Base-by-base conservation (phyloP, 106 monocot species). In the Platanthera guangdongensis region DNA sequence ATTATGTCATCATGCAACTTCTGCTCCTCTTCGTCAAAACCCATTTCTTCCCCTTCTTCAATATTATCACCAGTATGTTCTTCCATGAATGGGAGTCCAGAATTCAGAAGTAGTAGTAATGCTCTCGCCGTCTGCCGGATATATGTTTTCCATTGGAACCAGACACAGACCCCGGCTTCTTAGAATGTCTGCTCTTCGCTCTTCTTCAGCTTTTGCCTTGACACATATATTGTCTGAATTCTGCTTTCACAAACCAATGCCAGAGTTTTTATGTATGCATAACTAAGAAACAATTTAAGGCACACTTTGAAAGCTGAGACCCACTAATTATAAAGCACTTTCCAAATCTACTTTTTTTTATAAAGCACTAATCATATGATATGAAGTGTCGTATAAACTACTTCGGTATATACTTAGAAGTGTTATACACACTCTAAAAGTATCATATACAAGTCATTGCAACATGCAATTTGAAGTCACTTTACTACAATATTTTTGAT, bases 91-190 rank as follows among this genome's bases (percentile, higher is more conserved):
- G 4, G 93, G 86, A 4, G 84, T 86, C 93, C 90, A 93, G 82
- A 86, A 90, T 45, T 88, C 90, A 3, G 82, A 75, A 4, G 77
- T 67, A 3, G 39, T 39, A 39, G 39, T 15, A n/a, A 55, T 55
- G 9, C 84, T 82, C 69, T 89, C 93, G 53, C 76, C 81, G 0
- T 86, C 81, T 8, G 88, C 82, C 6, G 86, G 75, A 39, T 88
- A 87, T 4, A 81, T 93, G 83, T 80, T 87, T 30, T 87, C 64
- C 5, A 93, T 80, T 4, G 93, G 93, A 64, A 90, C 93, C 49
- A 93, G 49, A 39, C 88, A 86, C 57, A 93, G 78, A 45, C 93
- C 93, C 84, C 90, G 77, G 74, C 93, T 93, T 75, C 81, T 52
- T 4, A 93, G 84, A 71, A 90, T 57, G 70, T 89, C 45, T 71